Percentiles rank a stretch among this genome's conserved stretches.
These are phyloP conservation scores for Fusarium chuoi DNA, from an alignment of 2,329 filamentous ascomycete species.

Conservation along the genomic window DNA sequence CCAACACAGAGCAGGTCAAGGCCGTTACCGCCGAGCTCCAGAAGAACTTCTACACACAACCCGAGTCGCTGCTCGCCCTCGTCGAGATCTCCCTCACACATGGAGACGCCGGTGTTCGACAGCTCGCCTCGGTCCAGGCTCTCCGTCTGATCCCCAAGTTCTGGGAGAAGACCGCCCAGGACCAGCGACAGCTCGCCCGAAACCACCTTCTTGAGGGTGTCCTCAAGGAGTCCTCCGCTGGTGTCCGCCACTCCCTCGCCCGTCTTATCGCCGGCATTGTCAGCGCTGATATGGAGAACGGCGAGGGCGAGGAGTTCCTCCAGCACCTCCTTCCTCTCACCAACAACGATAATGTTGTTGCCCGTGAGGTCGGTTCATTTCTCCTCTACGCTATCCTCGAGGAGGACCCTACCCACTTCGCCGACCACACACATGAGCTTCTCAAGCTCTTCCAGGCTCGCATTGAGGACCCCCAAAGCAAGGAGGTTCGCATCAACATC, in stretches of 20 bases:
- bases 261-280: constrained; percentile 90
- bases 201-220: constrained; percentile 86
- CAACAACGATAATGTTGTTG: constrained; percentile 76
- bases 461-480: constrained; percentile 89
- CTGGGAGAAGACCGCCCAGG: constrained; percentile 78
- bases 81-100: constrained; percentile 89
- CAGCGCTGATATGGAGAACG: constrained; percentile 76
- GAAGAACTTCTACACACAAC: constrained; percentile 90
- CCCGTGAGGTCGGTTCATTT: constrained; percentile 91
- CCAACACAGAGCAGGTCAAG: constrained; percentile 90
- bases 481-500: constrained; percentile 94
- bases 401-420: constrained; percentile 84
- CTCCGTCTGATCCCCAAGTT: constrained; percentile 85
- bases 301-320: constrained; percentile 86
- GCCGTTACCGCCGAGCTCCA: constrained; percentile 89
- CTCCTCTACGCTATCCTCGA: constrained; percentile 94
- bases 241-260: constrained; percentile 86
- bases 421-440: constrained; percentile 81
- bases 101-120: constrained; percentile 76
- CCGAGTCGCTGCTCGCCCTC: constrained; percentile 84
- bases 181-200: constrained; percentile 83
- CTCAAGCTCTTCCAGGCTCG: constrained; percentile 87
- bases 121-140: constrained; percentile 91
- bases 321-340: constrained; percentile 82
- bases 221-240: constrained; percentile 78